Percentiles rank a stretch among this genome's conserved stretches.
These are phyloP conservation scores for Flaveria bidentis DNA, from an alignment of 129 eudicot species.

Conservation along the genomic window DNA sequence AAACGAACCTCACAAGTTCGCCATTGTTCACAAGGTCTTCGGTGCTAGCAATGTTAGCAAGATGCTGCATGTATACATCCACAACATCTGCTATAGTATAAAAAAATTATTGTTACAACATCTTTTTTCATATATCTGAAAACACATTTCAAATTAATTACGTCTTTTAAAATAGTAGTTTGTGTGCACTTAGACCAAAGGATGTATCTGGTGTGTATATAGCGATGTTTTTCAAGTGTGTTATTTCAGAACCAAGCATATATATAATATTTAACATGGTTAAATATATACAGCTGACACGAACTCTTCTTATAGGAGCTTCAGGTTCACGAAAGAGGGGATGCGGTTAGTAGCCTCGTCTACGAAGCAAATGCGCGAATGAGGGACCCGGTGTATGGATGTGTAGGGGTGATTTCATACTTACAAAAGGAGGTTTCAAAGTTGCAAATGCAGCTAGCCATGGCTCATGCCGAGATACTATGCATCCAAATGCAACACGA, in stretches of 20 bases:
- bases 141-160: too few species aligned
- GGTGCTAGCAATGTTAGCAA: slow-evolving; percentile 96
- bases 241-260: too few species aligned
- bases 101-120: too few species aligned
- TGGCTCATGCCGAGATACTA: slow-evolving; percentile 83
- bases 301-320: slow-evolving; percentile 52
- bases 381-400: slow-evolving; percentile 84
- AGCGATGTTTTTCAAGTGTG: too few species aligned
- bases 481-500: slow-evolving; percentile 82
- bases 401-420: slow-evolving; percentile 77
- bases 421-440: slow-evolving; percentile 73
- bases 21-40: slow-evolving; percentile 86
- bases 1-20: slow-evolving; percentile 79
- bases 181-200: too few species aligned
- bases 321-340: slow-evolving; percentile 63
- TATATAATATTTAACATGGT: too few species aligned
- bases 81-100: too few species aligned
- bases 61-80: slow-evolving; percentile 62
- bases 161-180: too few species aligned
- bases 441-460: slow-evolving; percentile 86
- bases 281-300: not conserved
- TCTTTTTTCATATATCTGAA: too few species aligned
- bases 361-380: slow-evolving; percentile 83
- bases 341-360: slow-evolving; percentile 87
- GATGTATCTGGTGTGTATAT: too few species aligned